A percentile compares a stretch with the other conserved stretches of the same genome.
Conservation (phyloP, 2,329 filamentous ascomycete genomes). For the Zymoseptoria pseudotritici region DNA sequence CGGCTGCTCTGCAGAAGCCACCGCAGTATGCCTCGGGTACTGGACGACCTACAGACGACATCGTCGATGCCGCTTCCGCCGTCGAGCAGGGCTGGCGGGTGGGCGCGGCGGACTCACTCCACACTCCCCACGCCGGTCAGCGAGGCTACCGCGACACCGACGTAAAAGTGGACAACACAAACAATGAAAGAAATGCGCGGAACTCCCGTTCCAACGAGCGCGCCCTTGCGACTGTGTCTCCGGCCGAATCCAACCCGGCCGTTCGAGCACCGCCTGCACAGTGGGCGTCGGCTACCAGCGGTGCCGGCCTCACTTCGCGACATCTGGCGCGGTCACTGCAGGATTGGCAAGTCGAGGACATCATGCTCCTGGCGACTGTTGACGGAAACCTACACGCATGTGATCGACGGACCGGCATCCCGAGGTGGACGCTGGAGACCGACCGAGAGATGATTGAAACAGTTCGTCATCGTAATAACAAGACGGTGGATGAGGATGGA, state of each 20-base stretch:
- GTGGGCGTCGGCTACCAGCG: slow-evolving; percentile 45
- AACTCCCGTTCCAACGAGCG: slow-evolving; percentile 58
- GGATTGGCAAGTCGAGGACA: slow-evolving; percentile 99
- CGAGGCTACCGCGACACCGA: slow-evolving; percentile 16
- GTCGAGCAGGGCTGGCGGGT: slow-evolving; percentile 11
- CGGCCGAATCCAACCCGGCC: slow-evolving; percentile 63
- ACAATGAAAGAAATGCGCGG: slow-evolving; percentile 24
- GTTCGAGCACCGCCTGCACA: slow-evolving; percentile 83
- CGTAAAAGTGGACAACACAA: slow-evolving; percentile 11
- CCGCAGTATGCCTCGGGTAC: slow-evolving; percentile 14
- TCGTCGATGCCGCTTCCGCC: slow-evolving; percentile 16
- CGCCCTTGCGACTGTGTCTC: slow-evolving; percentile 97
- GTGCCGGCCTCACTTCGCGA: slow-evolving; percentile 63
- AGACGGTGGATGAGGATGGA: slow-evolving; percentile 53
- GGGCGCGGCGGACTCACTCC: slow-evolving; percentile 20
- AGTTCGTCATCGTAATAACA: slow-evolving; percentile 66
- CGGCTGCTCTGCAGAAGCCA: slow-evolving; percentile 35
- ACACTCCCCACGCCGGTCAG: slow-evolving; percentile 21
- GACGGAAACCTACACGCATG: slow-evolving; percentile 91
- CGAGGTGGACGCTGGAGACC: slow-evolving; percentile 78
- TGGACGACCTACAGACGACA: slow-evolving; percentile 10
- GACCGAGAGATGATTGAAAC: slow-evolving; percentile 88
- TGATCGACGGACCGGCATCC: slow-evolving; percentile 76
- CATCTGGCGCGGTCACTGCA: slow-evolving; percentile 92
- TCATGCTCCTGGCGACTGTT: slow-evolving; percentile 99